Evolutionary conservation across 179 eudicot genomes (phyloP).

Genomic region (Carnegiea gigantea): DNA sequence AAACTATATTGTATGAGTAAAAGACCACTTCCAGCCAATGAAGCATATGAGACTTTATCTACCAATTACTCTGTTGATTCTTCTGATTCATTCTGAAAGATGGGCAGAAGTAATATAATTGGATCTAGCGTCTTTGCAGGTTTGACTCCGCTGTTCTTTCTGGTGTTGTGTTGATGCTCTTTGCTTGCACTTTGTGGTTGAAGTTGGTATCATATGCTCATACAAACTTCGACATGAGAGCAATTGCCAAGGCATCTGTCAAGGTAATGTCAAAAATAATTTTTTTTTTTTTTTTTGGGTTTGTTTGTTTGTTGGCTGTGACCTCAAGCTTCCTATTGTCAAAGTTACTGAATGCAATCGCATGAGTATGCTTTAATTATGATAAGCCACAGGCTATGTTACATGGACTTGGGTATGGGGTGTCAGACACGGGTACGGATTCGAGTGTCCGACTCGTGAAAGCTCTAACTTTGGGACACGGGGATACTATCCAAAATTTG

Average conservation of each 20-base stretch:
- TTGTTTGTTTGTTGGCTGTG: neutral
- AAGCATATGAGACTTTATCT: neutral
- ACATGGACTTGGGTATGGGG: too few relatives aligned
- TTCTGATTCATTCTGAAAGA: neutral
- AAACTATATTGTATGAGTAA: neutral
- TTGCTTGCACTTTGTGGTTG: slow-evolving; percentile 87
- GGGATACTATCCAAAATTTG: too few relatives aligned
- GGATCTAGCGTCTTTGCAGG: slow-evolving; percentile 47
- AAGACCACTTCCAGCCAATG: neutral
- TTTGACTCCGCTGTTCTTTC: slow-evolving; percentile 88
- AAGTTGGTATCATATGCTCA: slow-evolving; percentile 96
- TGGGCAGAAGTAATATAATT: slow-evolving; percentile 19
- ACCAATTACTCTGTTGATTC: neutral
- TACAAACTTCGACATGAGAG: slow-evolving; percentile 84
- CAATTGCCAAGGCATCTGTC: slow-evolving; percentile 51
- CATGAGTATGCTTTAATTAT: neutral
- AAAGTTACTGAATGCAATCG: neutral
- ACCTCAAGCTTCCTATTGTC: neutral
- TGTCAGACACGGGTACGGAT: too few relatives aligned
- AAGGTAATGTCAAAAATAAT: slow-evolving; percentile 46
- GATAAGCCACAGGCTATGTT: neutral
- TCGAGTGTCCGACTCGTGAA: too few relatives aligned
- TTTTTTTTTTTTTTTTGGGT: neutral
- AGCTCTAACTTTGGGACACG: too few relatives aligned
- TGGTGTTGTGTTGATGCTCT: slow-evolving; percentile 79